Conservation (phyloP, 106 monocot genomes). For the Dendrobium nobile region DNA sequence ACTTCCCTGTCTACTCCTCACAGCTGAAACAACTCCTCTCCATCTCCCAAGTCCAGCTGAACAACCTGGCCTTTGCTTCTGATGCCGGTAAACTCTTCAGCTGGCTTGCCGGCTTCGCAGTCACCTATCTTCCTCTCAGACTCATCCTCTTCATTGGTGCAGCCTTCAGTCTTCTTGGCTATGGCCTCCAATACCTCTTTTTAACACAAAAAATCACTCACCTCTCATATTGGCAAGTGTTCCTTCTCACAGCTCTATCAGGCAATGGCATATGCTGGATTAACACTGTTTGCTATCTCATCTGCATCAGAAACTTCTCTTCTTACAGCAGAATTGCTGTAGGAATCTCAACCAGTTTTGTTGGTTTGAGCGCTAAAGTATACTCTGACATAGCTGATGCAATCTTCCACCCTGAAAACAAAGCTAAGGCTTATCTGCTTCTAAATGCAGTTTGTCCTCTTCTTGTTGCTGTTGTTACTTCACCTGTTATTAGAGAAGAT, state of each 20-base stretch:
- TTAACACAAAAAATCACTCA: constrained; percentile 19
- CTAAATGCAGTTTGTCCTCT: constrained; percentile 55
- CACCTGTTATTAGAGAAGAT: constrained; percentile 25
- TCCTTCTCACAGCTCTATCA: constrained; percentile 42
- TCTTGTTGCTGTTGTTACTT: constrained; percentile 21
- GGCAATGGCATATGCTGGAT: constrained; percentile 86
- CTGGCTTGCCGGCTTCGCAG: constrained; percentile 66
- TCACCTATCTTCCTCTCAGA: constrained; percentile 49
- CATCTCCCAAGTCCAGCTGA: constrained; percentile 70
- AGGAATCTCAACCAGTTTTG: constrained; percentile 63
- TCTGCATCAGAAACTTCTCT: constrained; percentile 62
- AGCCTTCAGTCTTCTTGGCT: constrained; percentile 54
- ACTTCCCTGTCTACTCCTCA: constrained; percentile 83
- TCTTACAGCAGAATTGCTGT: constrained; percentile 32
- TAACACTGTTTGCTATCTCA: constrained; percentile 69
- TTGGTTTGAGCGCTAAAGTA: constrained; percentile 60
- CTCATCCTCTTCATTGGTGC: constrained; percentile 54
- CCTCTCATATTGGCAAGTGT: constrained; percentile 57
- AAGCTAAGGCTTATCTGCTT: constrained; percentile 51
- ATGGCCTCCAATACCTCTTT: constrained; percentile 72
- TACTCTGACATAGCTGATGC: constrained; percentile 44
- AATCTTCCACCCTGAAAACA: constrained; percentile 10
- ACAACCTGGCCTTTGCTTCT: constrained; percentile 72
- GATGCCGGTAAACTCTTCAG: constrained; percentile 77
- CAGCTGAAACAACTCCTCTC: constrained; percentile 61